Percentiles rank a stretch among this genome's conserved stretches.
These are phyloP conservation scores for Metschnikowia rubicola DNA, from an alignment of 805 yeast species.

Conservation along the genomic window DNA sequence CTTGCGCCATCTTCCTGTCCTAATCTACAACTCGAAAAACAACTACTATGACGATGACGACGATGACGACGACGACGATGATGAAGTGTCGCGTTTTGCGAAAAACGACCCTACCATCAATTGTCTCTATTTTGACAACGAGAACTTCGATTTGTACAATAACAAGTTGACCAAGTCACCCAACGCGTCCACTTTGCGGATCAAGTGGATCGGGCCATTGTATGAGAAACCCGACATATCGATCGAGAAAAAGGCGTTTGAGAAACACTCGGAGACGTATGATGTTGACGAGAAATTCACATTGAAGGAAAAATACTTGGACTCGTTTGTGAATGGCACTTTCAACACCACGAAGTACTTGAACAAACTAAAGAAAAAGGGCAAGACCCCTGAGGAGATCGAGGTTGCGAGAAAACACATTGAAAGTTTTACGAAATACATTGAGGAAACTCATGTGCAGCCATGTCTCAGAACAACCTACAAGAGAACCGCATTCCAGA, in stretches of 20 bases:
- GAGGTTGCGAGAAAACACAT: constrained; percentile 54
- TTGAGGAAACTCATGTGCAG: constrained; percentile 63
- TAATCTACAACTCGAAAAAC: constrained; percentile 58
- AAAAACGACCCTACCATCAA: constrained; percentile 66
- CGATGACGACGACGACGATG: constrained; percentile 51
- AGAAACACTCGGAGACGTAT: constrained; percentile 49
- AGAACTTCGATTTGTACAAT: constrained; percentile 79
- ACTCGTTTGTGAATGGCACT: constrained; percentile 61
- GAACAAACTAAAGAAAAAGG: constrained; percentile 60
- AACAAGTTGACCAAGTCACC: constrained; percentile 70
- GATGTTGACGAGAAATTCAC: constrained; percentile 60
- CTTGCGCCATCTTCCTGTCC: constrained; percentile 87
- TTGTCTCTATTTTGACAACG: constrained; percentile 83
- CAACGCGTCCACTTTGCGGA: constrained; percentile 71
- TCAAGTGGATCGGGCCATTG: constrained; percentile 89
- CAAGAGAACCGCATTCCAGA: constrained; percentile 94
- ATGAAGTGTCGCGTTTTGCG: constrained; percentile 16
- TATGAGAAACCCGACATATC: constrained; percentile 71
- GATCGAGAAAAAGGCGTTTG: constrained; percentile 75
- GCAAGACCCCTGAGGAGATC: constrained; percentile 50
- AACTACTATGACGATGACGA: constrained; percentile 48
- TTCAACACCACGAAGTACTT: constrained; percentile 47
- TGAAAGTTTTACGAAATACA: constrained; percentile 58
- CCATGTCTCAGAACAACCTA: constrained; percentile 85
- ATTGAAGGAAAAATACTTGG: constrained; percentile 78